Evolutionary conservation across 306 rosid genomes (phyloP).

Genomic region (Astragalus glycyphyllos): DNA sequence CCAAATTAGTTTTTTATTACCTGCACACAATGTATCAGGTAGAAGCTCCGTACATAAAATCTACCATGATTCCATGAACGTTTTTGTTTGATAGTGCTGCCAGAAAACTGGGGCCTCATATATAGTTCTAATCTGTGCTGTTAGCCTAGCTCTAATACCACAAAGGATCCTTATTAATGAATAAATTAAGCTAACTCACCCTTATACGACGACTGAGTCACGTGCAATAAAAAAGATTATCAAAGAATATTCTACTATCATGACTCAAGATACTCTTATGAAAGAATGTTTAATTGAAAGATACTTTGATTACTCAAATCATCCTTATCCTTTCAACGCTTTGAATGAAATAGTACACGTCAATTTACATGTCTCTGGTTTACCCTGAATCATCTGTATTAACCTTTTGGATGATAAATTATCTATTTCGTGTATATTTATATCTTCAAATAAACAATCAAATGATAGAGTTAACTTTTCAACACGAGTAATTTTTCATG

Average conservation of each 20-base stretch:
- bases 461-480: neutral
- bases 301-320: neutral
- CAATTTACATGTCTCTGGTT: neutral
- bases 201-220: conserved; percentile 2
- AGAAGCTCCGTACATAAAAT: conserved; percentile 13
- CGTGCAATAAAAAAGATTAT: conserved; percentile 19
- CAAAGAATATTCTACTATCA: conserved; percentile 28
- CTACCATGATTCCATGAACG: neutral
- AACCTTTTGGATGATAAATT: neutral
- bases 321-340: neutral
- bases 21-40: neutral
- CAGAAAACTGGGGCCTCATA: neutral
- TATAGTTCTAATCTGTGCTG: neutral
- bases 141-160: neutral
- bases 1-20: neutral
- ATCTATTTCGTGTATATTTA: neutral
- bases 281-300: conserved; percentile 8
- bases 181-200: neutral
- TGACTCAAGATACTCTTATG: neutral
- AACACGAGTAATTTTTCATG: no score
- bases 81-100: neutral
- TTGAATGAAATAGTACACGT: neutral
- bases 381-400: neutral
- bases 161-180: neutral
- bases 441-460: neutral